phyloP scores from a whole-genome alignment of 768 basidiomycete species.

The Calocera cornea region DNA sequence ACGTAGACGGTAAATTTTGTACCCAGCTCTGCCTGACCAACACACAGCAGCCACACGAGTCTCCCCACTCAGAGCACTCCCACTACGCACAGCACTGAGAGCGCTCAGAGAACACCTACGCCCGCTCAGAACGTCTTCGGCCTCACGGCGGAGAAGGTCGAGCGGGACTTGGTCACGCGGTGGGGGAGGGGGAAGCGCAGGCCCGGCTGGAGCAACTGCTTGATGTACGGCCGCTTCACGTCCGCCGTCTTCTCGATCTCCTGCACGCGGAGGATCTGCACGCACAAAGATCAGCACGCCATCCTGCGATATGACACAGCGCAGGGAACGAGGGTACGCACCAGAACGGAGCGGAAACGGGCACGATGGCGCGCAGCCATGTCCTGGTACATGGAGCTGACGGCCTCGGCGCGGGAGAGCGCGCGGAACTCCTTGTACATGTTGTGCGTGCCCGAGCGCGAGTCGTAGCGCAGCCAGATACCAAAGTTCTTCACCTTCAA shows the following conservation, averaged over 20 bases:
- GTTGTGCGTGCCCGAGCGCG: slow-evolving; percentile 99
- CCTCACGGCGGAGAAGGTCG: slow-evolving; percentile 67
- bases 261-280: slow-evolving; percentile 88
- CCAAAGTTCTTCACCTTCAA: slow-evolving; percentile 99
- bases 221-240: slow-evolving; percentile 93
- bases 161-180: slow-evolving; percentile 63
- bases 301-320: neutral
- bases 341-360: slow-evolving; percentile 96
- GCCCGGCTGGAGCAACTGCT: slow-evolving; percentile 75
- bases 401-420: slow-evolving; percentile 83
- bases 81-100: no score
- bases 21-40: neutral
- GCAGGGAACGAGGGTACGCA: slow-evolving; percentile 29
- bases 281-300: neutral
- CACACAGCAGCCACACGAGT: neutral
- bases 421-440: slow-evolving; percentile 98
- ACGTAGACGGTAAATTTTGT: neutral
- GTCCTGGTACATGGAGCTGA: slow-evolving; percentile 95
- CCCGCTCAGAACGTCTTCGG: slow-evolving; percentile 50
- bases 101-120: no score
- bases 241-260: slow-evolving; percentile 89
- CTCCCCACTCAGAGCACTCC: neutral
- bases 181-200: slow-evolving; percentile 81
- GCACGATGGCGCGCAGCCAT: slow-evolving; percentile 99
- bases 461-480: slow-evolving; percentile 99